A percentile compares a stretch with the other conserved stretches of the same genome.
Conservation (phyloP, 352 stramenopile species). For the Globisporangium mamillatum region DNA sequence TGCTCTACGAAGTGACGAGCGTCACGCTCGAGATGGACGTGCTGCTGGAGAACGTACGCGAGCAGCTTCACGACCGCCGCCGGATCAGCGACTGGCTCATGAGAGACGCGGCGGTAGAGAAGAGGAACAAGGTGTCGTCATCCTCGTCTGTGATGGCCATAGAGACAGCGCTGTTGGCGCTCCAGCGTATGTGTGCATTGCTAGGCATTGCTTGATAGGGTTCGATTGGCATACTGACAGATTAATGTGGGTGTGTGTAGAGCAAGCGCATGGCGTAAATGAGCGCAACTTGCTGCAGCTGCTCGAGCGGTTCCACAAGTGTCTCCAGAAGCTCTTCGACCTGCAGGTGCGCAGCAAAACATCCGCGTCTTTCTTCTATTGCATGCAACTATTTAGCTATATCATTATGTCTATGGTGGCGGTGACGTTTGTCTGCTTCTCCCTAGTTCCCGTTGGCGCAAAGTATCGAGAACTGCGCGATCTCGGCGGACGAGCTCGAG, state of each 20-base stretch:
- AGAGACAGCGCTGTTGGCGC: constrained; percentile 25
- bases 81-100: constrained; percentile 15
- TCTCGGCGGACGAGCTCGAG: constrained; percentile 6
- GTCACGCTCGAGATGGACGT: constrained; percentile 37
- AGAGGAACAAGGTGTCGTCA: not conserved
- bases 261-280: constrained; percentile 12
- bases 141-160: constrained; percentile 8
- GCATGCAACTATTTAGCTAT: not conserved
- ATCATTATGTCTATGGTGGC: not conserved
- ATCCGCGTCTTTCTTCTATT: not conserved
- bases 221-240: not conserved
- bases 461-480: constrained; percentile 24
- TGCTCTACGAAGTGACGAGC: constrained; percentile 28
- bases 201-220: not conserved
- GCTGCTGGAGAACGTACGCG: constrained; percentile 22
- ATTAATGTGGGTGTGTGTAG: not conserved
- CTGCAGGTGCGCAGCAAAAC: constrained; percentile 17
- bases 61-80: constrained; percentile 37
- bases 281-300: constrained; percentile 19
- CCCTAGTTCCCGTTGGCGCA: constrained; percentile 28
- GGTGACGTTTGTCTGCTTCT: not conserved
- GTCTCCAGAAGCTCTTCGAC: constrained; percentile 22
- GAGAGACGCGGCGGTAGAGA: not conserved
- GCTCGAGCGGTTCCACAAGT: constrained; percentile 19
- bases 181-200: constrained; percentile 24